Percentiles rank a stretch among this genome's conserved stretches.
phyloP scores from a whole-genome alignment of 2,329 filamentous ascomycete species.

The Rhinocladiella mackenziei region DNA sequence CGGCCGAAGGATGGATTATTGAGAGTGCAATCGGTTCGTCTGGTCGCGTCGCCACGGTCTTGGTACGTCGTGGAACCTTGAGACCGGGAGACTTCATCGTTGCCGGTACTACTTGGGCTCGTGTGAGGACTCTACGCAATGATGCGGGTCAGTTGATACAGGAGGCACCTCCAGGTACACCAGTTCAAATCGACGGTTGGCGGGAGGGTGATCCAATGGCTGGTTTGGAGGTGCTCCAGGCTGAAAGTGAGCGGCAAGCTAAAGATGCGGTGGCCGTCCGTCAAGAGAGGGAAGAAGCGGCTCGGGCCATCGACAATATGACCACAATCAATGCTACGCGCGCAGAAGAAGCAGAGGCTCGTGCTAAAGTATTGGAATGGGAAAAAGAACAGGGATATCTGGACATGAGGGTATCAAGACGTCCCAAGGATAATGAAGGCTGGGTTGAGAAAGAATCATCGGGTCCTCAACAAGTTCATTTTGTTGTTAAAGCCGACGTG shows the following conservation, averaged over 20 bases:
- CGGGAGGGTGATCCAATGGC: constrained; percentile 71
- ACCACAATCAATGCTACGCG: constrained; percentile 71
- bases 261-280: constrained; percentile 75
- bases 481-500: constrained; percentile 89
- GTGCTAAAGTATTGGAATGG: constrained; percentile 40
- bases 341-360: constrained; percentile 55
- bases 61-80: constrained; percentile 83
- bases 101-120: constrained; percentile 82
- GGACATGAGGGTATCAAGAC: constrained; percentile 21
- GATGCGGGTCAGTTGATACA: constrained; percentile 70
- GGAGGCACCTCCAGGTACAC: constrained; percentile 79
- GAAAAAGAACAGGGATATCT: constrained; percentile 36
- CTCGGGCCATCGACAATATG: constrained; percentile 63
- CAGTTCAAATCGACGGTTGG: constrained; percentile 95
- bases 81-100: constrained; percentile 76
- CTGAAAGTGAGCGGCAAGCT: constrained; percentile 70
- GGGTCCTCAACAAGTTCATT: constrained; percentile 56
- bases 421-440: constrained; percentile 31
- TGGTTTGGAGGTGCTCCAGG: constrained; percentile 83
- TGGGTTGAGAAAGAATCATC: constrained; percentile 35
- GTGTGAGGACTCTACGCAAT: constrained; percentile 77
- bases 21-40: constrained; percentile 83
- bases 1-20: constrained; percentile 87
- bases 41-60: constrained; percentile 81
- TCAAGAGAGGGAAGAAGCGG: constrained; percentile 64